A percentile compares a stretch with the other conserved stretches of the same genome.
These are phyloP conservation scores for Aureobasidium lini DNA, from an alignment of 2,329 filamentous ascomycete species.

Conservation along the genomic window DNA sequence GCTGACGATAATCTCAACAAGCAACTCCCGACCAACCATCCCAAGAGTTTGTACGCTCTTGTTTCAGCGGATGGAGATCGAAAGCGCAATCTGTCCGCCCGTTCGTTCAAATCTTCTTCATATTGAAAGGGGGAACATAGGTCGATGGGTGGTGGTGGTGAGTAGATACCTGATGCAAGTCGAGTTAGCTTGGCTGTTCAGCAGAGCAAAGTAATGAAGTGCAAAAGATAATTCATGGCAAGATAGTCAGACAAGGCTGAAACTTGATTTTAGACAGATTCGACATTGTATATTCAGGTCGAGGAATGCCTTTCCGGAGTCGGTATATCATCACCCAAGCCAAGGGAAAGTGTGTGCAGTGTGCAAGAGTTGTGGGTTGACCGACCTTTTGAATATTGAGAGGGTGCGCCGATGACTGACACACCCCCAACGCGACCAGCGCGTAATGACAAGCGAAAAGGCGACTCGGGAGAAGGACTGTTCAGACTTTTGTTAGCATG, in stretches of 20 bases:
- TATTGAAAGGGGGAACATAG: conserved; percentile 20
- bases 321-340: conserved; percentile 49
- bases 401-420: neutral
- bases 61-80: conserved; percentile 45
- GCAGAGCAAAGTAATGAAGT: neutral
- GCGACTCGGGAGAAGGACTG: neutral
- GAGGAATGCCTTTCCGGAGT: conserved; percentile 60
- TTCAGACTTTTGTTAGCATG: conserved; percentile 2
- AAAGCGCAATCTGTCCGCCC: conserved; percentile 58
- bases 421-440: neutral
- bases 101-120: conserved; percentile 62
- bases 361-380: neutral
- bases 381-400: conserved; percentile 14
- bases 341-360: neutral
- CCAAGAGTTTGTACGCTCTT: conserved; percentile 57
- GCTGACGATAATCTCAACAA: conserved; percentile 64
- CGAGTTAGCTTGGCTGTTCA: conserved; percentile 14
- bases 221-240: conserved; percentile 3
- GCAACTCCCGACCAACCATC: conserved; percentile 46
- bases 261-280: conserved; percentile 55
- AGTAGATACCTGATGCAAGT: conserved; percentile 15
- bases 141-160: neutral
- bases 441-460: neutral
- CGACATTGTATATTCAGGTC: conserved; percentile 57
- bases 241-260: conserved; percentile 58